Evolutionary conservation across 306 rosid genomes (phyloP).

Genomic region (Prosopis cineraria): DNA sequence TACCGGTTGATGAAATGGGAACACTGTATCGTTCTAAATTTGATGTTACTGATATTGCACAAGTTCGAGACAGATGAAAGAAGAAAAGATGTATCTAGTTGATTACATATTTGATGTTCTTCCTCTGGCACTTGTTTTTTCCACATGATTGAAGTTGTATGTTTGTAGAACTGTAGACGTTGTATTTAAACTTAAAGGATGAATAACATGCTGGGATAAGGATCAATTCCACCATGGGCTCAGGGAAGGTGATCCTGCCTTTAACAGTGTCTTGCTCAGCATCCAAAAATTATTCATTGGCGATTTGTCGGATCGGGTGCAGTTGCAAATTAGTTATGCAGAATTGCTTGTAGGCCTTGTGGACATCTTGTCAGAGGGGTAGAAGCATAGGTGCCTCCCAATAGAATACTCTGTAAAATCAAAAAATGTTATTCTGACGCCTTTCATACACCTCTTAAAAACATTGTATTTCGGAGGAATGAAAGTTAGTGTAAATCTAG

Average conservation of each 20-base stretch:
- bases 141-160: neutral
- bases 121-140: neutral
- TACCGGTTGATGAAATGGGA: neutral
- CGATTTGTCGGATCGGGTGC: neutral
- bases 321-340: neutral
- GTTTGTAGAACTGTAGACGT: neutral
- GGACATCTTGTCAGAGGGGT: neutral
- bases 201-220: neutral
- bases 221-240: constrained; percentile 16
- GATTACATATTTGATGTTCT: neutral
- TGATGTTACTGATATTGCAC: neutral
- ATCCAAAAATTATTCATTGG: neutral
- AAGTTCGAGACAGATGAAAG: constrained; percentile 1
- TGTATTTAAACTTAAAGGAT: neutral
- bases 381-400: neutral
- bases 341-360: neutral
- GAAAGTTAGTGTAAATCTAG: neutral
- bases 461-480: neutral
- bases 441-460: neutral
- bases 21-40: neutral
- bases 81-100: constrained; percentile 11
- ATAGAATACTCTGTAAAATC: neutral
- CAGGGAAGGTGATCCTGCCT: neutral
- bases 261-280: neutral
- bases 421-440: neutral